Percentiles rank a stretch among this genome's conserved stretches.
Evolutionary conservation across 192 early-diverging fungal species (phyloP).

Genomic region (Backusella morwellensis): DNA sequence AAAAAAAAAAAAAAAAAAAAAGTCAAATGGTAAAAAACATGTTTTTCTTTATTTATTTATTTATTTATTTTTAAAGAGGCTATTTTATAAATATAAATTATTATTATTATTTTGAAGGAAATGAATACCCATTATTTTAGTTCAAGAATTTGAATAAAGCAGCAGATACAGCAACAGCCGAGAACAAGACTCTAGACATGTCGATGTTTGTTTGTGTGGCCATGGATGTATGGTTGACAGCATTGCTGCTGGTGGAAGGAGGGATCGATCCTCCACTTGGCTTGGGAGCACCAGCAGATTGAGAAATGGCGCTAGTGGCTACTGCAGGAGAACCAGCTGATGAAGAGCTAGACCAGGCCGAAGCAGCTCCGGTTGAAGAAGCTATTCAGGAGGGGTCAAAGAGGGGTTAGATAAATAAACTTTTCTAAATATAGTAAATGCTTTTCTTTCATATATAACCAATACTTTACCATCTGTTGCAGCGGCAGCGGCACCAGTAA

Average conservation of each 20-base stretch:
- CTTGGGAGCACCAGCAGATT: not conserved
- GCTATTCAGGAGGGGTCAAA: not conserved
- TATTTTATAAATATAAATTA: not conserved
- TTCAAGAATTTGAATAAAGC: not conserved
- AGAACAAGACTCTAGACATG: slow-evolving; percentile 5
- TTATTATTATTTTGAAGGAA: not conserved
- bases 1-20: not conserved
- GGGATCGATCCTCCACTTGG: not conserved
- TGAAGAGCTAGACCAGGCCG: not conserved
- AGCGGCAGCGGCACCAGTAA: not conserved
- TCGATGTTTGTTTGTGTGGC: not conserved
- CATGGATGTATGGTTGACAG: slow-evolving; percentile 1
- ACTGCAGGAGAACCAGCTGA: not conserved
- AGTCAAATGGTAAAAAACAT: not conserved
- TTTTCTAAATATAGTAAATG: not conserved
- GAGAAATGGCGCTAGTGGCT: not conserved
- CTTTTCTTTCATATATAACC: not conserved
- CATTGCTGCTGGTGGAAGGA: not conserved
- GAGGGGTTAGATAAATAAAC: not conserved
- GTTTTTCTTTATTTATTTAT: not conserved
- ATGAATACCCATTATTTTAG: not conserved
- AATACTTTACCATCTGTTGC: not conserved
- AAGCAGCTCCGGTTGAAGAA: not conserved
- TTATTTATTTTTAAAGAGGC: not conserved
- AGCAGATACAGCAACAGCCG: not conserved